Evolutionary conservation across 169 alveolate genomes (phyloP).

Genomic region (Eimeria sp.): DNA sequence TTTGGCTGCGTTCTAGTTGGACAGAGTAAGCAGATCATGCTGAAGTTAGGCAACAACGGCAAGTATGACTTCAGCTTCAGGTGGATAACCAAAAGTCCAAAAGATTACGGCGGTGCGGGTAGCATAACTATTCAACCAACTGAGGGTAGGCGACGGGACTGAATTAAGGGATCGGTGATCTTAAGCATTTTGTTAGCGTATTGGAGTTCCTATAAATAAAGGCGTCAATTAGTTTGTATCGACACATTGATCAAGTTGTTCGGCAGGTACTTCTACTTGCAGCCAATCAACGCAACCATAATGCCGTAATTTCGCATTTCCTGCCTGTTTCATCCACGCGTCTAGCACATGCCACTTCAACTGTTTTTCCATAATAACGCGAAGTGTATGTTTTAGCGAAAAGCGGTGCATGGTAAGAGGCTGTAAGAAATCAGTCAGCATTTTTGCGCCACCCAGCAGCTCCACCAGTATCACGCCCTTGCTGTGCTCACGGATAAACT

Average conservation of each 20-base stretch:
- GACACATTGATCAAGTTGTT: background rate
- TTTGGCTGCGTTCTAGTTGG: constrained; percentile 94
- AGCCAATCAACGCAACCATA: background rate
- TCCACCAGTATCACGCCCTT: background rate
- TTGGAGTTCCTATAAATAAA: background rate
- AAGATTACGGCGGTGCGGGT: background rate
- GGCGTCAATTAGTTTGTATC: background rate
- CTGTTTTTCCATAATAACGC: background rate
- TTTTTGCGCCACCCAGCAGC: background rate
- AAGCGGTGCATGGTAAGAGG: background rate
- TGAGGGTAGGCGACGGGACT: constrained; percentile 50
- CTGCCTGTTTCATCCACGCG: too few relatives aligned
- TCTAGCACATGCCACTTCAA: background rate
- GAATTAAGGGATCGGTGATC: background rate
- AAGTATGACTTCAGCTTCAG: constrained; percentile 95
- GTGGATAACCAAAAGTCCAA: constrained; percentile 88
- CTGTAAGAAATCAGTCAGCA: background rate
- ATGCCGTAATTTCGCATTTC: background rate
- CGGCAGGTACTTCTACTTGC: background rate
- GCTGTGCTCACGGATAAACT: background rate
- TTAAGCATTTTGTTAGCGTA: background rate
- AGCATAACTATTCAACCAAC: constrained; percentile 61
- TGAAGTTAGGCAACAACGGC: constrained; percentile 92
- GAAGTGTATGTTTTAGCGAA: too few relatives aligned
- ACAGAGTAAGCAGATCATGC: constrained; percentile 91